Conservation (phyloP, 2,329 filamentous ascomycete genomes). For the Drechslerella dactyloides region DNA sequence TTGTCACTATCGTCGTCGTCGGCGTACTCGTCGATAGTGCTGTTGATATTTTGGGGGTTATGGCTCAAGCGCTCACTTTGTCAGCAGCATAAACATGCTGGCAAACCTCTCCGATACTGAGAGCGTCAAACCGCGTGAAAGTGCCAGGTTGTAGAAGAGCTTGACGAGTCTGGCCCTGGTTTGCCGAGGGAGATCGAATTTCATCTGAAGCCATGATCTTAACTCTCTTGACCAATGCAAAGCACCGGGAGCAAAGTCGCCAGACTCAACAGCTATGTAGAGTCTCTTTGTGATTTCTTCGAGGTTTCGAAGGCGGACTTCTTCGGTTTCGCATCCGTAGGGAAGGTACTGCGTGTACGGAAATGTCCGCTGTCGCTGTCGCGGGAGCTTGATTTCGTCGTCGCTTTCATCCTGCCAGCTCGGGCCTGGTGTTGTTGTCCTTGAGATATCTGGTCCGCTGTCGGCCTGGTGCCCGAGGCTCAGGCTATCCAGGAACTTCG, state of each 20-base stretch:
- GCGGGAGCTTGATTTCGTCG: slow-evolving; percentile 68
- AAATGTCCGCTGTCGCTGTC: slow-evolving; percentile 81
- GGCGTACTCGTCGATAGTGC: no score
- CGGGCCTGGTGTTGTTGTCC: slow-evolving; percentile 59
- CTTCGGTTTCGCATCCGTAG: slow-evolving; percentile 82
- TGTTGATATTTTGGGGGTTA: slow-evolving; percentile 21
- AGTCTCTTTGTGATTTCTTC: slow-evolving; percentile 90
- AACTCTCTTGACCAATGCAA: slow-evolving; percentile 98
- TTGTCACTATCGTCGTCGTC: no score
- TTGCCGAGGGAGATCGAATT: slow-evolving; percentile 91
- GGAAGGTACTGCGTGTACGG: slow-evolving; percentile 90
- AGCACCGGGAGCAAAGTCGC: slow-evolving; percentile 91
- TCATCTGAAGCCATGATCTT: slow-evolving; percentile 90
- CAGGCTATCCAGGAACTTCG: slow-evolving; percentile 41
- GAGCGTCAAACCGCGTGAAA: slow-evolving; percentile 86
- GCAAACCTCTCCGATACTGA: slow-evolving; percentile 85
- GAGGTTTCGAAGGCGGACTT: slow-evolving; percentile 77
- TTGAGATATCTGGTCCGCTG: slow-evolving; percentile 47
- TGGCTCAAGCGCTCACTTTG: slow-evolving; percentile 70
- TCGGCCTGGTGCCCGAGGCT: slow-evolving; percentile 23
- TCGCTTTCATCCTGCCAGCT: slow-evolving; percentile 61
- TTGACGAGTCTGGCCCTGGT: slow-evolving; percentile 82
- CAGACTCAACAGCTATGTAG: slow-evolving; percentile 86
- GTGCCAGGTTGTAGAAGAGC: slow-evolving; percentile 90
- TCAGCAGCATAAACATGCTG: slow-evolving; percentile 93